Base-by-base conservation (phyloP, 305 asterid genomes). In the Petunia hybrid region DNA sequence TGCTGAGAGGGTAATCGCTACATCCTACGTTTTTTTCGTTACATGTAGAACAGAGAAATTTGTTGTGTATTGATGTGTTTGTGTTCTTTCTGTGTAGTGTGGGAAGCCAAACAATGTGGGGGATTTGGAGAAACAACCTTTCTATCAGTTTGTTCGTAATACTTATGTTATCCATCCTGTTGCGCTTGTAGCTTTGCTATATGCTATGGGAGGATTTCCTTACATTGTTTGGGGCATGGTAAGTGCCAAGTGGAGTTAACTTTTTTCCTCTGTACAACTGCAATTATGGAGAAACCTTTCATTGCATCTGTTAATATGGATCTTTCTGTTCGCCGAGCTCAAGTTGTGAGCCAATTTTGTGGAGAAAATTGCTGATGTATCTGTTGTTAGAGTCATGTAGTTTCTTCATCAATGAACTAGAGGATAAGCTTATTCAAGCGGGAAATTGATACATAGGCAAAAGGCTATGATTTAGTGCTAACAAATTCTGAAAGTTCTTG, bases 141-240 rank as follows among this genome's bases (percentile, higher is more conserved):
- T 87, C 67, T 92, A 91, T 53, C 91, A 83, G 82, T 91, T 92
- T 77, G 80, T 94, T 61, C 81, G 84, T 45, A 87, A 73, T 55
- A 92, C 91, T 68, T 91, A 90, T 40, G 40, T 87, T 53, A 0
- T 88, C 4, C 97, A 94, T 85, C 92, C 91, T 6, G 4, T 88
- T 1, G 92, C 95, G 9, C 88, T 91, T 83, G 98, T 86, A 43
- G 89, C 88, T 76, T 79, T 92, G 8, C 79, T 92, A 1, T 94
- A 91, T 85, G 90, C 90, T 42, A 41, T 90, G 6, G 98, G 98
- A 83, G 98, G 98, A 56, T 90, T 94, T 84, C 93, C 94, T 8
- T 94, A 68, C 88, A 80, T 90, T 63, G 92, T 90, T 8, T 94
- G 98, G 98, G 98, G 97, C 77, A 86, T 94, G 97, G 98, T 89